These are phyloP conservation scores for Boletus sp. DNA, from an alignment of 768 basidiomycete genomes.

Conservation along the genomic window DNA sequence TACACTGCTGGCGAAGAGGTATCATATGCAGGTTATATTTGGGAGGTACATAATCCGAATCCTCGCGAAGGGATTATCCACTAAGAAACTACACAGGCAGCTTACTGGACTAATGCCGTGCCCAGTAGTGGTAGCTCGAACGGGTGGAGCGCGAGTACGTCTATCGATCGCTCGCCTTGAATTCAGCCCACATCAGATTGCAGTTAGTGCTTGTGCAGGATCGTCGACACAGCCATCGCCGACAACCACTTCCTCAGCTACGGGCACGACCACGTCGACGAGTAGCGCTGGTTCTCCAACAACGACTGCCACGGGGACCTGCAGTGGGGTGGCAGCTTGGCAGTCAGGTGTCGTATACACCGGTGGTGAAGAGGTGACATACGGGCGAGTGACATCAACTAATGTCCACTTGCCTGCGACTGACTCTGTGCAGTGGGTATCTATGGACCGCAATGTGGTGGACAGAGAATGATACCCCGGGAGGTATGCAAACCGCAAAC, in stretches of 20 bases:
- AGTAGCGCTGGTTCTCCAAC: conserved; percentile 14
- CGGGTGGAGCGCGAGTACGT: conserved; percentile 66
- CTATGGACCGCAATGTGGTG: conserved; percentile 59
- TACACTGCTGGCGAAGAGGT: conserved; percentile 53
- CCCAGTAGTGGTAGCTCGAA: conserved; percentile 47
- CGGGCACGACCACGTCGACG: conserved; percentile 7
- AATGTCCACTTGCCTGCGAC: neutral
- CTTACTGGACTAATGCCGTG: conserved; percentile 50
- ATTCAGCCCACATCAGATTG: neutral
- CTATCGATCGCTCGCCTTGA: neutral
- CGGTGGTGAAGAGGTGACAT: conserved; percentile 51
- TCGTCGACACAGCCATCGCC: neutral
- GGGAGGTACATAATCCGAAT: conserved; percentile 42
- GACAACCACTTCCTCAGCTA: conserved; percentile 18
- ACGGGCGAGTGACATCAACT: conserved; percentile 37
- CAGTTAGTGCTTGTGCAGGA: conserved; percentile 25
- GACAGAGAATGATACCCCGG: conserved; percentile 54
- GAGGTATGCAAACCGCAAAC: conserved; percentile 25
- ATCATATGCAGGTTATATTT: conserved; percentile 60
- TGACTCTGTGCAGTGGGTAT: conserved; percentile 16
- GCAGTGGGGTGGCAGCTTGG: conserved; percentile 51
- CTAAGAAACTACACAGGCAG: conserved; percentile 42
- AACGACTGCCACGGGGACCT: conserved; percentile 34
- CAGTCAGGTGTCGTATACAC: conserved; percentile 42
- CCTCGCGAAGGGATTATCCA: neutral